Conservation (phyloP, 1,284 basidiomycete genomes). For the Rhodotorula sp. region DNA sequence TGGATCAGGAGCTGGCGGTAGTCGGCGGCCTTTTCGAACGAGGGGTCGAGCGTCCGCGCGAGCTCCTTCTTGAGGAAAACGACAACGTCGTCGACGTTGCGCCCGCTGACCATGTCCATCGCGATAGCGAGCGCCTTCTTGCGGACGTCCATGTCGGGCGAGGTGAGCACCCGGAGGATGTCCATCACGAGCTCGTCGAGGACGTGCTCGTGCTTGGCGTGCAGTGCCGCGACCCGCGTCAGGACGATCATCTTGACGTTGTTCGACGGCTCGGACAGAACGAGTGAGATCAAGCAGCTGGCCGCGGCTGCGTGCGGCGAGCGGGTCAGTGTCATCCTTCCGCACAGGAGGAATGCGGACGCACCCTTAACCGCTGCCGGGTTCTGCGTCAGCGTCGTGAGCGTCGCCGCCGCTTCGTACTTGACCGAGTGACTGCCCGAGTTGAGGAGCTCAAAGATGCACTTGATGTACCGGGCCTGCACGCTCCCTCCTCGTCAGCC, state of each 20-base stretch:
- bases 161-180: conserved; percentile 84
- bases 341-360: not conserved
- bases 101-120: conserved; percentile 87
- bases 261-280: conserved; percentile 88
- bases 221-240: conserved; percentile 82
- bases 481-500: conserved; percentile 44
- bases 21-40: conserved; percentile 74
- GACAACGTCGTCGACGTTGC: conserved; percentile 98
- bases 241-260: conserved; percentile 99
- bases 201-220: conserved; percentile 85
- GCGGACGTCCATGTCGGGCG: conserved; percentile 95
- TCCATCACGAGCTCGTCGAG: conserved; percentile 95
- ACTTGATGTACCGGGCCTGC: conserved; percentile 79
- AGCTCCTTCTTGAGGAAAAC: conserved; percentile 97
- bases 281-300: conserved; percentile 82
- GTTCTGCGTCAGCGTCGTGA: conserved; percentile 94
- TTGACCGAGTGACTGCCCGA: conserved; percentile 92
- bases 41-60: conserved; percentile 81
- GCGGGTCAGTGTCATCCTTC: not conserved
- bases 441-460: conserved; percentile 92
- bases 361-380: conserved; percentile 91
- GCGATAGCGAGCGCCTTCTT: conserved; percentile 89
- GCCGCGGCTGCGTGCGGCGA: conserved; percentile 68
- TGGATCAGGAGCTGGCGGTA: conserved; percentile 97
- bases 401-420: conserved; percentile 94